Evolutionary conservation across 108 stramenopile genomes (phyloP), one percentile per base, ranked within the genome.

Genomic region (Pseudonitzschia multistriata): DNA sequence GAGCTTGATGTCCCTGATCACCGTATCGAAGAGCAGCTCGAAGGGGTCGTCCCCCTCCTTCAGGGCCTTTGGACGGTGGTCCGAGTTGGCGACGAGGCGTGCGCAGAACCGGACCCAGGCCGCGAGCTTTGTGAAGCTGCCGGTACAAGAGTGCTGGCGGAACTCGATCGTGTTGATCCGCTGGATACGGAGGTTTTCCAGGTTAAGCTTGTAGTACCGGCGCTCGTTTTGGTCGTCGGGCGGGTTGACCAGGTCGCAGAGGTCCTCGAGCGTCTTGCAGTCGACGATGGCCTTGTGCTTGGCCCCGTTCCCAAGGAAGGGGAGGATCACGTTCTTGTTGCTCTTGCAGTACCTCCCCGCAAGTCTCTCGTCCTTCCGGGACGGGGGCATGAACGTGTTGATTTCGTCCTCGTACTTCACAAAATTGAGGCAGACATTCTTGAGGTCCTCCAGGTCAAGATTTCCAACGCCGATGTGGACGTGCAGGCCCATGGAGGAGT

Each of bases 151-250:
- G 57, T 89, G 88, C 25, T 89, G 88, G 45, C 88, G 69, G 67
- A 89, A 89, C 67, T 89, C 88, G 2, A 89, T 68, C 35, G 82
- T 82, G 13, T 81, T 84, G 52, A 82, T 84, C 15, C 85, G 67
- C 10, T 66, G 57, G 7, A 45, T 54, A 25, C 49, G 40, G 11
- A 89, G 59, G 65, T 89, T 85, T 50, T 86, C 75, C 28, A 89
- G 62, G 66, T 89, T 83, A 39, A 87, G 65, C 61, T 89, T 89
- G 81, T 79, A 87, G 62, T 75, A 77, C 7, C 76, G 70, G 21
- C 31, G 53, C 1, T 68, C 76, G n/a, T n/a, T n/a, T n/a, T n/a
- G n/a, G n/a, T n/a, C n/a, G 4, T 40, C 68, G 6, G 71, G 76
- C 22, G 52, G 52, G 22, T 53, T 53, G 0, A 53, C 22, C 3